Percentiles rank a stretch among this genome's conserved stretches.
Evolutionary conservation across 345 rosid genomes (phyloP).

Genomic region (Aethionema arabicum): DNA sequence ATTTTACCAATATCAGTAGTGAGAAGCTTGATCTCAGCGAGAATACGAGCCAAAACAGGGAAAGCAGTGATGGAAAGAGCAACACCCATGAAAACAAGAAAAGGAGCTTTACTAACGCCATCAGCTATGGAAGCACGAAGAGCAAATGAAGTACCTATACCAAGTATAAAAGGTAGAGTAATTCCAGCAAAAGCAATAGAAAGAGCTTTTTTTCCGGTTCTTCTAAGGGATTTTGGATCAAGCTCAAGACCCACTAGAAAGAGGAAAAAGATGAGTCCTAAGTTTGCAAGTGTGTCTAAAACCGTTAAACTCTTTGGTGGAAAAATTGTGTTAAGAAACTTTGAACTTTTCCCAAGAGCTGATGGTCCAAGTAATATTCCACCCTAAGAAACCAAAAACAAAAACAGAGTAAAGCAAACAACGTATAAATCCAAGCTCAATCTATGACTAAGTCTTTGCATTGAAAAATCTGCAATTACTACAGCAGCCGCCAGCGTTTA

Average conservation of each 20-base stretch:
- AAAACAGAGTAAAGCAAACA: background rate
- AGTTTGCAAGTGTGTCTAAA: constrained; percentile 69
- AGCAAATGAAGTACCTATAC: constrained; percentile 62
- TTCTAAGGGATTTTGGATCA: constrained; percentile 54
- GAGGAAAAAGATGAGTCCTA: constrained; percentile 76
- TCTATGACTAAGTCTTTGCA: background rate
- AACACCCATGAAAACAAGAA: constrained; percentile 49
- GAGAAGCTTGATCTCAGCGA: constrained; percentile 52
- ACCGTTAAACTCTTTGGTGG: constrained; percentile 63
- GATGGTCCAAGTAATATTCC: constrained; percentile 87
- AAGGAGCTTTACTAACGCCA: constrained; percentile 47
- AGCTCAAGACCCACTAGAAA: constrained; percentile 84
- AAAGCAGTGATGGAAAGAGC: constrained; percentile 56
- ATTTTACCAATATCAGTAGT: constrained; percentile 48
- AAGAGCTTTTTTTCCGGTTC: constrained; percentile 62
- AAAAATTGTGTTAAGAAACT: constrained; percentile 50
- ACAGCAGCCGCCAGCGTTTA: background rate
- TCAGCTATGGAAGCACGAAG: constrained; percentile 55
- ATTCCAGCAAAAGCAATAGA: constrained; percentile 66
- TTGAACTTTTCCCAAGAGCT: constrained; percentile 60
- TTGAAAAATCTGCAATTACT: background rate
- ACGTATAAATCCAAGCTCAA: background rate
- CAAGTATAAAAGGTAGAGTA: constrained; percentile 57
- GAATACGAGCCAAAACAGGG: constrained; percentile 49
- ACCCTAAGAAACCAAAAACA: constrained; percentile 45